Conservation (phyloP, 31 red algal genomes). For the Porphyra umbilicalis region DNA sequence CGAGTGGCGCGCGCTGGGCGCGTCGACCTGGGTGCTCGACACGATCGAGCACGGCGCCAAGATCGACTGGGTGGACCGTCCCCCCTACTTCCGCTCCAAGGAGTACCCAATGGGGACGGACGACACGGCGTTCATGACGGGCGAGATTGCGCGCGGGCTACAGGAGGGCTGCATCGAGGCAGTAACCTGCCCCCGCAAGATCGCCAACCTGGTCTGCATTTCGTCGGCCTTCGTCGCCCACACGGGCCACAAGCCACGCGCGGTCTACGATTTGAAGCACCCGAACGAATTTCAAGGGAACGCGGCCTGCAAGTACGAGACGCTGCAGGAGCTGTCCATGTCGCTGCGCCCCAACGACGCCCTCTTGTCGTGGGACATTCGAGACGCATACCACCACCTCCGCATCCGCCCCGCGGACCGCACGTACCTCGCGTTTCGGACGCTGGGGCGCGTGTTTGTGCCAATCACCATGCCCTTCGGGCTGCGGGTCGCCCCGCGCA, state of each 20-base stretch:
- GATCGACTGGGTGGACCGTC: neutral
- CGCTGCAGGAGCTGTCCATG: slow-evolving; percentile 12
- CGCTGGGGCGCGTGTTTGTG: slow-evolving; percentile 6
- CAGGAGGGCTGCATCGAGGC: neutral
- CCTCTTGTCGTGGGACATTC: slow-evolving; percentile 11
- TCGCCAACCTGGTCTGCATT: neutral
- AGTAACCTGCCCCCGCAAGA: neutral
- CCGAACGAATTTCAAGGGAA: slow-evolving; percentile 14
- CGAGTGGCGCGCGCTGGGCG: neutral
- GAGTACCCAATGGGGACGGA: neutral
- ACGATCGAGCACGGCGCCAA: neutral
- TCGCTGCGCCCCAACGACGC: slow-evolving; percentile 17
- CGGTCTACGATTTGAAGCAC: slow-evolving; percentile 15
- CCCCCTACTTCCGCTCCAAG: neutral
- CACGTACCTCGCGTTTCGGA: slow-evolving; percentile 13
- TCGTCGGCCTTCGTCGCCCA: slow-evolving; percentile 1
- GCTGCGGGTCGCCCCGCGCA: slow-evolving; percentile 7
- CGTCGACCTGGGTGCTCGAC: neutral
- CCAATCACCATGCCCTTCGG: slow-evolving; percentile 19
- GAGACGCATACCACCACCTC: slow-evolving; percentile 23
- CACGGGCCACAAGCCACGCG: neutral
- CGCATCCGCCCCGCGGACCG: slow-evolving; percentile 8
- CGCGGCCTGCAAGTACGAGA: slow-evolving; percentile 15
- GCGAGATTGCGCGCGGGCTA: neutral
- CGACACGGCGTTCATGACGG: neutral